Evolutionary conservation across 176 grass and related monocot species (phyloP), one percentile per base, ranked within the genome.

Genomic region (Puya raimondii): DNA sequence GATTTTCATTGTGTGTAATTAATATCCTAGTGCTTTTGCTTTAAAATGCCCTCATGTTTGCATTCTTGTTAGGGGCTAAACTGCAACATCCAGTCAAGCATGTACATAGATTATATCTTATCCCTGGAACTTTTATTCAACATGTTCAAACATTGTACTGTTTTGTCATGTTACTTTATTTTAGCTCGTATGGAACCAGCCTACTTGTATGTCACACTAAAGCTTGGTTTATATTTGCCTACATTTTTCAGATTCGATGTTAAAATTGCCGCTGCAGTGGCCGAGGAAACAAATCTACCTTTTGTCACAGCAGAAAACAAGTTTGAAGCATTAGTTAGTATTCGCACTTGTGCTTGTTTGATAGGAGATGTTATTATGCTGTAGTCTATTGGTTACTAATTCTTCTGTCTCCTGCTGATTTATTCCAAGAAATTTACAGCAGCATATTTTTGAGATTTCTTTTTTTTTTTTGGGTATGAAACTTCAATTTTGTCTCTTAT

Each of bases 281-380:
- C 94, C 2, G 87, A 93, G 53, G 90, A 99, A 81, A 99, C 94
- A 66, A 72, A 52, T 49, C 82, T 99, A 72, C 90, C 94, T 69
- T 99, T 99, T 49, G 66, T 93, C 59, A 93, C 90, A 68, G 94
- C 94, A 75, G 94, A 99, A 85, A 99, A 99, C 84, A 99, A 99
- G 78, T 99, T 99, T 80, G 94, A 99, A 84, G 94, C 90, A 70
- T 80, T 99, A 81, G 94, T 99, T 68, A 85, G 84, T 92, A 47
- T 51, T 61, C 21, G 5, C 21, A 21, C 56, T 59, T 9, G 21
- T 18, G 21, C 10, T 61, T 61, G 21, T 61, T 61, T 61, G 16
- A 0, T 22, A 21, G 56, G 56, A 22, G 56, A 33, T 67, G 64
- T 29, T 67, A 42, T 67, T 67, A 66, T 11, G 14, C n/a, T 66